phyloP scores from a whole-genome alignment of 768 basidiomycete species.

The Amanita pseudoporphyria region DNA sequence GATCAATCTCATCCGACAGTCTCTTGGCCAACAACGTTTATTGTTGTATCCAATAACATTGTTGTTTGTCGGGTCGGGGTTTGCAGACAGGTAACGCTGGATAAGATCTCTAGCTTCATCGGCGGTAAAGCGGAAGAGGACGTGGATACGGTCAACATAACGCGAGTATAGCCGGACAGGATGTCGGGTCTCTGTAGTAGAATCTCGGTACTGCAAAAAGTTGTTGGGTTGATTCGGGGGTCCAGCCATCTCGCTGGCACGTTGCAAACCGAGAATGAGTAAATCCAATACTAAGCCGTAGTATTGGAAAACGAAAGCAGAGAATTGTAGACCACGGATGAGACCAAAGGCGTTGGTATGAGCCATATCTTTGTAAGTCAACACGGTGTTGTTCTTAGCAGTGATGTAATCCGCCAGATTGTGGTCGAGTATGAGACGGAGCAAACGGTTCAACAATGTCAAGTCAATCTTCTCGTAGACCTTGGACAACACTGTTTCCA shows the following conservation, averaged over 20 bases:
- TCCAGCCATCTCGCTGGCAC: conserved; percentile 98
- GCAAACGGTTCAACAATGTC: conserved; percentile 88
- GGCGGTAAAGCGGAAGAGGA: conserved; percentile 95
- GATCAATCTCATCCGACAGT: conserved; percentile 97
- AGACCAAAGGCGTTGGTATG: conserved; percentile 97
- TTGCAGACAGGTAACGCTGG: conserved; percentile 93
- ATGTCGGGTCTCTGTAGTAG: conserved; percentile 89
- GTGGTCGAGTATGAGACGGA: conserved; percentile 95
- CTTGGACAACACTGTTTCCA: conserved; percentile 97
- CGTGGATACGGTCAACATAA: conserved; percentile 91
- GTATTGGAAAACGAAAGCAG: conserved; percentile 98
- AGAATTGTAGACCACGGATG: conserved; percentile 97
- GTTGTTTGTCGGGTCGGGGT: conserved; percentile 98
- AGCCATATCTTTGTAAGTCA: conserved; percentile 61
- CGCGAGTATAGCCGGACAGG: conserved; percentile 98
- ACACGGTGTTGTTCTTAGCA: conserved; percentile 88
- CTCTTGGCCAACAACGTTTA: conserved; percentile 98
- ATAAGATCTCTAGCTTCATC: conserved; percentile 97
- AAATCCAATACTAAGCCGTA: conserved; percentile 94
- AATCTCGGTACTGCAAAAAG: conserved; percentile 95
- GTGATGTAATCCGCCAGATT: conserved; percentile 99
- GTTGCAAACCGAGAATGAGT: conserved; percentile 92
- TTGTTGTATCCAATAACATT: conserved; percentile 99
- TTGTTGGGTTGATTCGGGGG: conserved; percentile 97
- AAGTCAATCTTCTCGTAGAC: conserved; percentile 99